Evolutionary conservation across 202 grass and related monocot genomes (phyloP).

Genomic region (Dendrocalamus latiflorus): DNA sequence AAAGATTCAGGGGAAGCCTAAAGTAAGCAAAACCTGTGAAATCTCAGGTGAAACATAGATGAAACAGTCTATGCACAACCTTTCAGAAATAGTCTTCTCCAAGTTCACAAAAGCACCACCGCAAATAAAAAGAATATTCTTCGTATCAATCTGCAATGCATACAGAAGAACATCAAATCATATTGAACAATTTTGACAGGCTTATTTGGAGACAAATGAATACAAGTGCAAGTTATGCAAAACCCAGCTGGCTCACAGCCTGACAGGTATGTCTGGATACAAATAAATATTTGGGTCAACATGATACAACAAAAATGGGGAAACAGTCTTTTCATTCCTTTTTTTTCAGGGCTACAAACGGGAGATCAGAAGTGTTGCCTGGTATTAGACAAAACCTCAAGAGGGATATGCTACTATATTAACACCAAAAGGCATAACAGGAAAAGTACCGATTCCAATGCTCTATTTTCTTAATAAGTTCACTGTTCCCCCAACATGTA

Average conservation of each 20-base stretch:
- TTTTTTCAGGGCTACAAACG: not conserved
- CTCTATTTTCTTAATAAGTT: not conserved
- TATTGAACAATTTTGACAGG: not conserved
- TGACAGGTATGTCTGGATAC: not conserved
- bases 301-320: not conserved
- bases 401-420: not conserved
- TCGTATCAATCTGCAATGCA: constrained; percentile 56
- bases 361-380: not conserved
- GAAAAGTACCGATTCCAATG: not conserved
- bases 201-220: not conserved
- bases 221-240: not conserved
- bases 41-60: constrained; percentile 14
- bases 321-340: not conserved
- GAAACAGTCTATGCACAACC: constrained; percentile 17
- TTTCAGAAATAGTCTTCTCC: constrained; percentile 75
- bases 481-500: not conserved
- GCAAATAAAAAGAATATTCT: constrained; percentile 73
- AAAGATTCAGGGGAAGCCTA: not conserved
- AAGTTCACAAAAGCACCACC: constrained; percentile 65
- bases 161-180: constrained; percentile 18
- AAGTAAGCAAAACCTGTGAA: constrained; percentile 9
- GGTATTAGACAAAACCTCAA: not conserved
- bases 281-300: not conserved
- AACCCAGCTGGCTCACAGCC: not conserved
- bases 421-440: not conserved